phyloP scores from a whole-genome alignment of 2,329 filamentous ascomycete genomes.

The Aspergillus quadricinctus region DNA sequence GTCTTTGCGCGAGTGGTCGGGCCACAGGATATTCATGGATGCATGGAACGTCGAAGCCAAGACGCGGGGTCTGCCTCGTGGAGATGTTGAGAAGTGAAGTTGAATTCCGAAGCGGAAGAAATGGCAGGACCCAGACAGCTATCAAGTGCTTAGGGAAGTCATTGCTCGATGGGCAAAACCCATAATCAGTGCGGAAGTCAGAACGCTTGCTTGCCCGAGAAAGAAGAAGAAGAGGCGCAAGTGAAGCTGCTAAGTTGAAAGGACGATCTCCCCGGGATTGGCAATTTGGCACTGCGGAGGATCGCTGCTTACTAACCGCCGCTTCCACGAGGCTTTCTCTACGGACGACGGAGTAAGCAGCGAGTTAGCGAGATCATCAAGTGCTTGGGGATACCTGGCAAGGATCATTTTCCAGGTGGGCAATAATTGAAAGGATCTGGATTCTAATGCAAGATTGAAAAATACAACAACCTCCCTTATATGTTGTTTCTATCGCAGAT shows the following conservation, averaged over 20 bases:
- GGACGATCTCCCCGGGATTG: background rate
- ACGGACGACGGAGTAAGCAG: too few relatives aligned
- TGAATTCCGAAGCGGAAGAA: background rate
- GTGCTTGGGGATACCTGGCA: too few relatives aligned
- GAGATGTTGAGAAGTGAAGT: background rate
- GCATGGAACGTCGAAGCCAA: background rate
- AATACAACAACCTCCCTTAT: background rate
- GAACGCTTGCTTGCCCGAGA: background rate
- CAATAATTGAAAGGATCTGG: background rate
- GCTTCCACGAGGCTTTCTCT: background rate
- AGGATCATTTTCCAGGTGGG: background rate
- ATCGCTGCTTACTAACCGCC: background rate
- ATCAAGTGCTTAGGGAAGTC: background rate
- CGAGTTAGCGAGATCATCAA: too few relatives aligned
- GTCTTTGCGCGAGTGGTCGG: background rate
- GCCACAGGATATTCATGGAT: background rate
- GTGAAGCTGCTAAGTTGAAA: background rate
- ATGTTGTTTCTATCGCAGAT: background rate
- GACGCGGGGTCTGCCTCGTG: background rate
- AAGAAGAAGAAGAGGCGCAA: background rate
- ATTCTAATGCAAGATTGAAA: background rate
- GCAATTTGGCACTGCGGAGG: background rate
- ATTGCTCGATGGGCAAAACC: background rate
- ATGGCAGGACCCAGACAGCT: background rate
- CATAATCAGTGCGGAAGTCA: background rate